phyloP scores from a whole-genome alignment of 2,329 filamentous ascomycete species.

The Alternaria angustiovoidea region DNA sequence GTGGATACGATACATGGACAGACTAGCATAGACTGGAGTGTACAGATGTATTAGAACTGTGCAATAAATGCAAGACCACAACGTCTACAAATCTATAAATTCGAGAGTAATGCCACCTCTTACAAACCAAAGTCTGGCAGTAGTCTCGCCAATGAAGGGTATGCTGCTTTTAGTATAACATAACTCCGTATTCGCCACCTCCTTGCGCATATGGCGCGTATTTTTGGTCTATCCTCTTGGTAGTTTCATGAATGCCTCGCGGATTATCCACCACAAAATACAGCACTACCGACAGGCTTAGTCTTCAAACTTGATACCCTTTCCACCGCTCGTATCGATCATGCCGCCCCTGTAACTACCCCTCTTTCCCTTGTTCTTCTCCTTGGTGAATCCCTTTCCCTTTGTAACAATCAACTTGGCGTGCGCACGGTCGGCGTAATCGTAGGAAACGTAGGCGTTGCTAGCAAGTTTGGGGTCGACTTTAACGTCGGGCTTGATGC shows the following conservation, averaged over 20 bases:
- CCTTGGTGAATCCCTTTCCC: slow-evolving; percentile 98
- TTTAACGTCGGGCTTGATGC: slow-evolving; percentile 72
- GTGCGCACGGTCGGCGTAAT: slow-evolving; percentile 88
- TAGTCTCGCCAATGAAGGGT: slow-evolving; percentile 21
- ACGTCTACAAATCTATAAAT: slow-evolving; percentile 11
- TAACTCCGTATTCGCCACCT: slow-evolving; percentile 18
- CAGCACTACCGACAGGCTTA: slow-evolving; percentile 46
- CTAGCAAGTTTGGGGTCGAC: slow-evolving; percentile 75
- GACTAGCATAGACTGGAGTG: background rate
- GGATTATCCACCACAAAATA: background rate
- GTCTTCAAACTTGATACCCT: slow-evolving; percentile 94
- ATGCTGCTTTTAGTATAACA: slow-evolving; percentile 31
- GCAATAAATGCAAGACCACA: background rate
- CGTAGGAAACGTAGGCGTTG: slow-evolving; percentile 83
- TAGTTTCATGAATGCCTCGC: background rate
- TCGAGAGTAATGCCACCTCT: background rate
- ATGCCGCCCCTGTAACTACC: slow-evolving; percentile 88
- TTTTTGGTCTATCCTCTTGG: background rate
- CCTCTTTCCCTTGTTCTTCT: slow-evolving; percentile 89
- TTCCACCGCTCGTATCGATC: slow-evolving; percentile 83
- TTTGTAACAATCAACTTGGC: slow-evolving; percentile 88
- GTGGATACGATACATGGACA: background rate
- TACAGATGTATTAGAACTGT: background rate
- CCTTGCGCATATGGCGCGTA: background rate
- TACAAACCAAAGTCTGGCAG: background rate